Conservation (phyloP, 345 rosid species). For the Aethionema arabicum region DNA sequence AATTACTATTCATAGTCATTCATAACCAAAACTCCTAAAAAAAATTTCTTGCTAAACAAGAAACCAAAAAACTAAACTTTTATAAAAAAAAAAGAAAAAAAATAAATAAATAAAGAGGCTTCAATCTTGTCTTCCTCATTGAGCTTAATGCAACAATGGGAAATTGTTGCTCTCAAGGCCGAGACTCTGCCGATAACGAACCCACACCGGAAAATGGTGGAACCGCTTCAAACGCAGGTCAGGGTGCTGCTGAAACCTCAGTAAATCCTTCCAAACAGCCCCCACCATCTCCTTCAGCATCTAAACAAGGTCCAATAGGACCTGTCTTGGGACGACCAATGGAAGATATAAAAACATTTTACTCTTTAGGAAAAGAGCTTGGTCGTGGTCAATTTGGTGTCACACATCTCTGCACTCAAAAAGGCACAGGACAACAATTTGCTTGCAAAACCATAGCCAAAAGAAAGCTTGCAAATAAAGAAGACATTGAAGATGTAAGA, state of each 20-base stretch:
- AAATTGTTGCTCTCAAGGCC: conserved; percentile 67
- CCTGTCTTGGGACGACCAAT: conserved; percentile 85
- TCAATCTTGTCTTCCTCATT: conserved; percentile 22
- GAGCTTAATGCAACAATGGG: conserved; percentile 51
- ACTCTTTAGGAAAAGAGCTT: conserved; percentile 74
- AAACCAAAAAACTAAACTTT: conserved; percentile 28
- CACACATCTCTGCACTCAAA: conserved; percentile 79
- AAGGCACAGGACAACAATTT: conserved; percentile 65
- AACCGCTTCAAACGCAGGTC: neutral
- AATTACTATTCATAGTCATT: conserved; percentile 30
- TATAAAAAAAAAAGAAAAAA: conserved; percentile 30
- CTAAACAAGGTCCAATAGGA: conserved; percentile 54
- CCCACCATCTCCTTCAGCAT: conserved; percentile 34
- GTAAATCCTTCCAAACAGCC: conserved; percentile 28
- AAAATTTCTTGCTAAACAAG: conserved; percentile 33
- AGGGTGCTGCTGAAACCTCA: conserved; percentile 18
- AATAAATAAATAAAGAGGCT: neutral
- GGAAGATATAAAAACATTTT: conserved; percentile 77
- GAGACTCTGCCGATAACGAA: conserved; percentile 36
- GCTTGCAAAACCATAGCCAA: conserved; percentile 95
- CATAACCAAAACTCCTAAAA: conserved; percentile 24
- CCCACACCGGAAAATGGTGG: conserved; percentile 35
- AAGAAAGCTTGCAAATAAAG: conserved; percentile 78
- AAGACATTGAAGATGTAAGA: conserved; percentile 87
- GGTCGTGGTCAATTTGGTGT: conserved; percentile 94